Conservation (phyloP, 805 yeast species). For the Candida orba region DNA sequence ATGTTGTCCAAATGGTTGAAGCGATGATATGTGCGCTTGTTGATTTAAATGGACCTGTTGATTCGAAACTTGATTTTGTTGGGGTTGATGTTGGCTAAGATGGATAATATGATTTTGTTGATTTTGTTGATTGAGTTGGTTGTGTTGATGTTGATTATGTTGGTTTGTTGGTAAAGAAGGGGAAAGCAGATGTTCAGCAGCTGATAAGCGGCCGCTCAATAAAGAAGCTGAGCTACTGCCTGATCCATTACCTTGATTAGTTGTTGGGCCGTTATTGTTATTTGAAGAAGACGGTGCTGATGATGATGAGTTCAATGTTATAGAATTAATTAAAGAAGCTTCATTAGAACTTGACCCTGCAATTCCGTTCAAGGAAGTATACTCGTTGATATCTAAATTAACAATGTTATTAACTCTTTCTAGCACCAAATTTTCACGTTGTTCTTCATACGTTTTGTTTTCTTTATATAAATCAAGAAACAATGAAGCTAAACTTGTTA, state of each 20-base stretch:
- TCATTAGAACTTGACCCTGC: slow-evolving; percentile 6
- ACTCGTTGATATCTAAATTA: slow-evolving; percentile 17
- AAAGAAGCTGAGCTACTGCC: slow-evolving; percentile 1
- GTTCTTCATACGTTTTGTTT: slow-evolving; percentile 19
- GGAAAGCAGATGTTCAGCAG: slow-evolving; percentile 15
- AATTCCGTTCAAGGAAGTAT: slow-evolving; percentile 6
- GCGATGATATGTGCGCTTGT: slow-evolving; percentile 5
- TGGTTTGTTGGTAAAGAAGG: slow-evolving; percentile 12
- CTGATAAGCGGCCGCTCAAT: slow-evolving; percentile 12
- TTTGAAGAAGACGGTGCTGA: not conserved
- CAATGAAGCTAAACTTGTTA: slow-evolving; percentile 18
- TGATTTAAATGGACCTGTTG: slow-evolving; percentile 8
- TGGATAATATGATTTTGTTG: too few species aligned
- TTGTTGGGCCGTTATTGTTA: not conserved
- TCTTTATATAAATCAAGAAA: slow-evolving; percentile 21
- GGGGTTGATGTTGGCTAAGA: not conserved
- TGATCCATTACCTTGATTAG: not conserved
- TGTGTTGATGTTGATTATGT: not conserved
- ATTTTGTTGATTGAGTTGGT: too few species aligned
- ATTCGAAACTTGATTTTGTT: not conserved
- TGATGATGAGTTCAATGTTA: slow-evolving; percentile 16
- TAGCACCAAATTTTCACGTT: slow-evolving; percentile 15
- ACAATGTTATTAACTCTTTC: slow-evolving; percentile 19
- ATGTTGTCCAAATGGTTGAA: slow-evolving; percentile 2
- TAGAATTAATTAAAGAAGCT: slow-evolving; percentile 17